These are phyloP conservation scores for Tetracentron sinense DNA, from an alignment of 164 flowering plant species.

Conservation along the genomic window DNA sequence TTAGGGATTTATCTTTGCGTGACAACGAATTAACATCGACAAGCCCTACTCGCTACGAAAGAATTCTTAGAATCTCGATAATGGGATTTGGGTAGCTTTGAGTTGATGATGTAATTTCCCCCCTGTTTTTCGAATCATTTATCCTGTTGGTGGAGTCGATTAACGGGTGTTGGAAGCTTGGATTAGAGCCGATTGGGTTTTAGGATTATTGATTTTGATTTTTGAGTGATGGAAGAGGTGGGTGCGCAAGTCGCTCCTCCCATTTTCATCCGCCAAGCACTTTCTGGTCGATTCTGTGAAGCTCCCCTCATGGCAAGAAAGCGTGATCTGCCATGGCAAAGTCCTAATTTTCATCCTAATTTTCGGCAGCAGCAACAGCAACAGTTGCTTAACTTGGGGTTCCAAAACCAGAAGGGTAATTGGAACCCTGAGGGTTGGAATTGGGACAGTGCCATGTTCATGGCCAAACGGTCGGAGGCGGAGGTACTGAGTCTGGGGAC, in stretches of 20 bases:
- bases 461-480: slow-evolving; percentile 34
- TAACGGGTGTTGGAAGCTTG: neutral
- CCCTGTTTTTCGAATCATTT: too few species aligned
- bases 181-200: neutral
- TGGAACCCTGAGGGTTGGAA: slow-evolving; percentile 65
- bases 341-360: slow-evolving; percentile 17
- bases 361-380: slow-evolving; percentile 14
- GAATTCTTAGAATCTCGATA: too few species aligned
- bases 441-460: slow-evolving; percentile 51
- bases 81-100: too few species aligned
- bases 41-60: too few species aligned
- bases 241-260: slow-evolving; percentile 55
- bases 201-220: neutral
- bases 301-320: slow-evolving; percentile 36
- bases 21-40: too few species aligned
- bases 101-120: too few species aligned
- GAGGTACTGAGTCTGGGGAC: slow-evolving; percentile 6
- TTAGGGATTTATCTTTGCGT: too few species aligned
- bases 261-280: slow-evolving; percentile 33
- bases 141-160: neutral
- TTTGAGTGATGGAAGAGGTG: slow-evolving; percentile 46
- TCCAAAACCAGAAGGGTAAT: slow-evolving; percentile 15
- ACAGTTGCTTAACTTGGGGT: slow-evolving; percentile 4
- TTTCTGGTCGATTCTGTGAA: slow-evolving; percentile 28
- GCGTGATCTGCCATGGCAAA: slow-evolving; percentile 37